Evolutionary conservation across 164 flowering plant genomes (phyloP).

Genomic region (Magnolia kwangsiensis): DNA sequence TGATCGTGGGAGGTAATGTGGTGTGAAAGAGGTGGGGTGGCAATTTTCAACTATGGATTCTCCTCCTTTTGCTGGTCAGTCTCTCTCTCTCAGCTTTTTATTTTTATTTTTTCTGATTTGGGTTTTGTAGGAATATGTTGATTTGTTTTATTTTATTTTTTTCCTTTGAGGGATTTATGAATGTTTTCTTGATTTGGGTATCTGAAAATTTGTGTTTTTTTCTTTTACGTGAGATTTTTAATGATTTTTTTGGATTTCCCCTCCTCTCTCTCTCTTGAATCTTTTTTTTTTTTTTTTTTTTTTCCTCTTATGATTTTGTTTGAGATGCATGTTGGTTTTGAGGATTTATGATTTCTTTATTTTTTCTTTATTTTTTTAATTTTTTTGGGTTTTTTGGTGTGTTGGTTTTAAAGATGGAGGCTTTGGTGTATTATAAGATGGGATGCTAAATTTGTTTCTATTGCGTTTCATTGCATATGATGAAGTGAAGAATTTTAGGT

Average conservation of each 20-base stretch:
- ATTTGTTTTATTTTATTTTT: background rate
- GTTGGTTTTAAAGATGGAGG: too few species aligned
- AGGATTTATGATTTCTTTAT: background rate
- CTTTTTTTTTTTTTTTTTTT: background rate
- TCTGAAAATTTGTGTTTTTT: background rate
- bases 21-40: constrained; percentile 9
- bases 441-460: too few species aligned
- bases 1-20: constrained; percentile 37
- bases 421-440: too few species aligned
- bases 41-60: constrained; percentile 32
- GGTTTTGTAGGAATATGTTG: constrained; percentile 6
- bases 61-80: constrained; percentile 41
- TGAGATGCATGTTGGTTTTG: background rate
- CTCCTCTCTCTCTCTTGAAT: constrained; percentile 1
- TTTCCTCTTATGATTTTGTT: background rate
- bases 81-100: background rate
- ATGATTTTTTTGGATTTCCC: background rate
- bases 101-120: constrained; percentile 1
- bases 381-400: too few species aligned
- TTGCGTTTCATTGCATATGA: too few species aligned
- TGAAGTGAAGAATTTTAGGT: too few species aligned
- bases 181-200: constrained; percentile 21
- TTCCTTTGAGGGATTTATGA: constrained; percentile 5
- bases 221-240: too few species aligned
- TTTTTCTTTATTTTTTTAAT: too few species aligned